These are phyloP conservation scores for Dunaliella primolecta DNA, from an alignment of 139 green algal genomes.

Conservation along the genomic window DNA sequence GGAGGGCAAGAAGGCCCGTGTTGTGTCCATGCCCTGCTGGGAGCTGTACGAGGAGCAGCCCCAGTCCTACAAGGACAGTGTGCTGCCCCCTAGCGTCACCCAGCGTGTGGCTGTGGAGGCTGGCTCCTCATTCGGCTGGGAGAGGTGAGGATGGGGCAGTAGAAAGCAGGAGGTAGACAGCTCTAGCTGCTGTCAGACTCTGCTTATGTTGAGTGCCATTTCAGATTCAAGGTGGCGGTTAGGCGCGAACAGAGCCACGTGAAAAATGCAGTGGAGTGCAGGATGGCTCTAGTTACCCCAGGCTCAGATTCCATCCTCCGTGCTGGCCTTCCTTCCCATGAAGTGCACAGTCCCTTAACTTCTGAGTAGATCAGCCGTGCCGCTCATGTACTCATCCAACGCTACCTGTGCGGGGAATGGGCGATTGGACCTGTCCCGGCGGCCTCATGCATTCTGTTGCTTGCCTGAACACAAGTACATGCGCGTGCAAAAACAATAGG, in stretches of 20 bases:
- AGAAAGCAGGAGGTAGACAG: not conserved
- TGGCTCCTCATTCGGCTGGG: conserved; percentile 89
- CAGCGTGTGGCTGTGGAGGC: conserved; percentile 91
- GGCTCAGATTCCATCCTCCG: not conserved
- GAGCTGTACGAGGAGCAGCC: conserved; percentile 96
- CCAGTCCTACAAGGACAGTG: conserved; percentile 66
- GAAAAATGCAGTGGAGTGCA: too few relatives aligned
- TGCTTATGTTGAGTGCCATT: not conserved
- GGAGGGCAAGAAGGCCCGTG: conserved; percentile 86
- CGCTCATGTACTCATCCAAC: not conserved
- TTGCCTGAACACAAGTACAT: too few relatives aligned
- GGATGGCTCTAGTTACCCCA: too few relatives aligned
- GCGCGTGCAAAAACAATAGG: too few relatives aligned
- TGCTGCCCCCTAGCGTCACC: conserved; percentile 70
- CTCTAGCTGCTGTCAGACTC: not conserved
- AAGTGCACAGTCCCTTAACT: not conserved
- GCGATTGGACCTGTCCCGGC: not conserved
- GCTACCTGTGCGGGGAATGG: not conserved
- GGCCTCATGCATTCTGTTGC: too few relatives aligned
- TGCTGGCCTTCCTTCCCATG: not conserved
- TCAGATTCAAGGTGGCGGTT: not conserved
- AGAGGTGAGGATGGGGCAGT: conserved; percentile 13
- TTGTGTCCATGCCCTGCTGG: conserved; percentile 95
- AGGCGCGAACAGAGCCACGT: too few relatives aligned
- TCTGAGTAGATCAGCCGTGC: not conserved